Evolutionary conservation across 208 protist species (phyloP).

Genomic region (Leishmania mexicana): DNA sequence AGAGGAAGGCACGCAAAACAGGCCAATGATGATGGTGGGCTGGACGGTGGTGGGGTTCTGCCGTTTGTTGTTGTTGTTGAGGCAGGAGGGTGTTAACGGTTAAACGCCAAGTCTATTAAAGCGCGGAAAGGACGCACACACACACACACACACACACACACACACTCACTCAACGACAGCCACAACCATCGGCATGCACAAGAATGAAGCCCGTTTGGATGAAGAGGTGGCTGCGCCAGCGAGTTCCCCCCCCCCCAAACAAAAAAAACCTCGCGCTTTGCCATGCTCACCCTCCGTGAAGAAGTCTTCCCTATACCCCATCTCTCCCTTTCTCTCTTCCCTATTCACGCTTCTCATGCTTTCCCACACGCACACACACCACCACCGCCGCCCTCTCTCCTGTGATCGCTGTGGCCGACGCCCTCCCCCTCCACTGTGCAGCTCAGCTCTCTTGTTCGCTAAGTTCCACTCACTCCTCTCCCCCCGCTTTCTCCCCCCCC

Average conservation of each 20-base stretch:
- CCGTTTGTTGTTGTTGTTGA: neutral
- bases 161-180: neutral
- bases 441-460: slow-evolving; percentile 9
- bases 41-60: neutral
- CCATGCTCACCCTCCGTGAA: neutral
- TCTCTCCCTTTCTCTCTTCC: neutral
- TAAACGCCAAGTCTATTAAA: neutral
- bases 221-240: neutral
- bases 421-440: slow-evolving; percentile 5
- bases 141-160: neutral
- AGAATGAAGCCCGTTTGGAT: neutral
- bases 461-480: neutral
- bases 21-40: too few relatives aligned
- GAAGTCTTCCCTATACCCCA: neutral
- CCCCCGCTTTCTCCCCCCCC: neutral
- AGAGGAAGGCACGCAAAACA: neutral
- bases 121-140: too few relatives aligned
- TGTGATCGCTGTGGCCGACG: neutral
- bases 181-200: neutral
- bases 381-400: neutral
- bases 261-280: too few relatives aligned
- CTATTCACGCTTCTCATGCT: neutral
- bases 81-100: neutral
- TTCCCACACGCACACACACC: neutral
- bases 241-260: neutral